Percentiles rank a stretch among this genome's conserved stretches.
Evolutionary conservation across 176 grass and related monocot genomes (phyloP).

Genomic region (Carex pumila): DNA sequence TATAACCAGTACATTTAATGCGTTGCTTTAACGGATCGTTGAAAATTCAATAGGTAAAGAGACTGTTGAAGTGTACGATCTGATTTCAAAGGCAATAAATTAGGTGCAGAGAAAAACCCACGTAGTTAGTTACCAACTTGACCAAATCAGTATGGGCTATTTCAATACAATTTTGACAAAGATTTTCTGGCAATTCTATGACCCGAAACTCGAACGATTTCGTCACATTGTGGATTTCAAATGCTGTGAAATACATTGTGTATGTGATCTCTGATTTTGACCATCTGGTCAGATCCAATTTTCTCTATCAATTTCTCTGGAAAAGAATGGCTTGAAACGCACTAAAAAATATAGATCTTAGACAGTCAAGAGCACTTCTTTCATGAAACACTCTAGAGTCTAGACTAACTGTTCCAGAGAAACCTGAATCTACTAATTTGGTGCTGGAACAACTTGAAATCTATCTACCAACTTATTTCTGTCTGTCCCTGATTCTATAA

Average conservation of each 20-base stretch:
- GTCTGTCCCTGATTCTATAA: not conserved
- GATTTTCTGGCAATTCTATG: too few species aligned
- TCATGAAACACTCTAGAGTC: not conserved
- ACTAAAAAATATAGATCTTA: not conserved
- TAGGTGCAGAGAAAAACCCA: not conserved
- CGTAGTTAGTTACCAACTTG: not conserved
- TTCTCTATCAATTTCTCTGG: not conserved
- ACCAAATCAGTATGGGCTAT: not conserved
- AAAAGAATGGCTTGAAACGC: not conserved
- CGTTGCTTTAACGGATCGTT: not conserved
- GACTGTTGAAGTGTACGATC: not conserved
- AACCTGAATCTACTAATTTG: not conserved
- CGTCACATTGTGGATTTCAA: not conserved
- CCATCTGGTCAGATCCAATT: not conserved
- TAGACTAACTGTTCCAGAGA: not conserved
- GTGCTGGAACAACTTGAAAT: not conserved
- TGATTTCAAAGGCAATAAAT: constrained; percentile 4
- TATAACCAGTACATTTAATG: not conserved
- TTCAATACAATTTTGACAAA: not conserved
- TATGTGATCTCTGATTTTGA: not conserved
- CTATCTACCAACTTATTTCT: not conserved
- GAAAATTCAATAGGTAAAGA: not conserved
- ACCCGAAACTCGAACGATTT: not conserved
- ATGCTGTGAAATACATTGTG: too few species aligned
- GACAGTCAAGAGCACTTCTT: not conserved